Base-by-base conservation (phyloP, 2,329 filamentous ascomycete genomes). In the Chalaropsis thielavioides region DNA sequence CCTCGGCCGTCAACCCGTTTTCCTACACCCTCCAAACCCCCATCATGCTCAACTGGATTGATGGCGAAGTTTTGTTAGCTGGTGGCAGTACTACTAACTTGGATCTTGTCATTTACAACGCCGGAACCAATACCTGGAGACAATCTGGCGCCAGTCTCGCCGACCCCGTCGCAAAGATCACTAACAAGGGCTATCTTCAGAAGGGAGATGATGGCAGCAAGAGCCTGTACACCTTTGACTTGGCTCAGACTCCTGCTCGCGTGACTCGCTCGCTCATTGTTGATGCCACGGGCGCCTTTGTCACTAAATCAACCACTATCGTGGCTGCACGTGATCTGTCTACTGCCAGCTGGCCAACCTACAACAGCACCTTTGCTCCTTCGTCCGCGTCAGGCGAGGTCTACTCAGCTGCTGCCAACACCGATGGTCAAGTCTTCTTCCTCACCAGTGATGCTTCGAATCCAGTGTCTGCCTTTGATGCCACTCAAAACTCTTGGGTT, bases 191-290 rank as follows among this genome's bases (percentile, higher is more conserved):
- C 31, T 79, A 84, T 0, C 71, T 96, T 3, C 75, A 95, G n/a
- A 77, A 78, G 13, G 88, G 87, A 24, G 81, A 84, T 51, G 90
- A 96, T 72, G 85, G 82, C 35, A 92, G 88, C 74, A 92, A 89
- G 72, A 83, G 86, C 46, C 77, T 97, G 19, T 84, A 91, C 70
- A 84, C 85, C 11, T 96, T 94, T 70, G 85, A 96, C 72, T 81
- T 91, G 75, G 81, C 81, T 15, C 78, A 80, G 10, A 84, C 86
- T 0, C 92, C 92, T 2, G 95, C 95, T 72, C 75, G 78, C 6
- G 88, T 96, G 54, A 83, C 82, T 40, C 84, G 88, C 65, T 83
- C 86, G 40, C 81, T 90, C 19, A 74, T 96, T 15, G 74, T 87
- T 60, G 81, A 83, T 68, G 79, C 80, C 11, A 77, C 79, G 49